A percentile compares a stretch with the other conserved stretches of the same genome.
Evolutionary conservation across 768 basidiomycete genomes (phyloP).

Genomic region (Leccinellum albellum): DNA sequence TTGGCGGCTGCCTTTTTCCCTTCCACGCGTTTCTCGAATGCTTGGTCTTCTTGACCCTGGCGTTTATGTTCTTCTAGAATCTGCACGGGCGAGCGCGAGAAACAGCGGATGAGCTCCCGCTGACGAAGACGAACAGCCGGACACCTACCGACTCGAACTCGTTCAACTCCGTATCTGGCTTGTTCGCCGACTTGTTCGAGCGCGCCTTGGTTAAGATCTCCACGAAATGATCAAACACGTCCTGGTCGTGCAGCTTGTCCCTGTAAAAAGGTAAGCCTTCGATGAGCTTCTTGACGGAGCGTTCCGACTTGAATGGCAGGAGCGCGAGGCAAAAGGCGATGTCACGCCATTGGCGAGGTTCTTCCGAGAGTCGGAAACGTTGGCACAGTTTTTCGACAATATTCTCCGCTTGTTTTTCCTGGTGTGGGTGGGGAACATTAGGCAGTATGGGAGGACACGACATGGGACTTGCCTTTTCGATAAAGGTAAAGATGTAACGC

Average conservation of each 20-base stretch:
- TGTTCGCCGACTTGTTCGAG: constrained; percentile 87
- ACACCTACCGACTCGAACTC: constrained; percentile 82
- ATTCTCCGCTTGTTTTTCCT: constrained; percentile 98
- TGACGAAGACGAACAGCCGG: neutral
- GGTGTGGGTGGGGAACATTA: constrained; percentile 1
- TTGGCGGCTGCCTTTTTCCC: constrained; percentile 77
- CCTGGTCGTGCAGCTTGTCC: constrained; percentile 89
- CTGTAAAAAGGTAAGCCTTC: constrained; percentile 91
- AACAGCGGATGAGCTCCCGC: neutral
- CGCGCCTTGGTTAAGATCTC: constrained; percentile 93
- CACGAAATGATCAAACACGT: constrained; percentile 74
- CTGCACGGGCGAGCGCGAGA: constrained; percentile 33
- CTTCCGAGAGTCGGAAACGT: constrained; percentile 83
- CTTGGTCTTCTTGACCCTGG: constrained; percentile 91
- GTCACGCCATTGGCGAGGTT: constrained; percentile 94
- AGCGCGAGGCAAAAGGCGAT: constrained; percentile 94
- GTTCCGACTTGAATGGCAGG: constrained; percentile 94
- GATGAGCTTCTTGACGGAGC: constrained; percentile 93
- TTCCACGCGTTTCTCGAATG: constrained; percentile 80
- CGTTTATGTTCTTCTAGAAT: constrained; percentile 78
- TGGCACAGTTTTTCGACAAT: constrained; percentile 98
- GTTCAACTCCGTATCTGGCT: constrained; percentile 88
- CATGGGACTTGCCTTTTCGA: constrained; percentile 73
- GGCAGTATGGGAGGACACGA: neutral
- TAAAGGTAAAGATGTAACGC: constrained; percentile 92